Percentiles rank a stretch among this genome's conserved stretches.
phyloP scores from a whole-genome alignment of 2,329 filamentous ascomycete species.

The Fusarium protoensiforme region DNA sequence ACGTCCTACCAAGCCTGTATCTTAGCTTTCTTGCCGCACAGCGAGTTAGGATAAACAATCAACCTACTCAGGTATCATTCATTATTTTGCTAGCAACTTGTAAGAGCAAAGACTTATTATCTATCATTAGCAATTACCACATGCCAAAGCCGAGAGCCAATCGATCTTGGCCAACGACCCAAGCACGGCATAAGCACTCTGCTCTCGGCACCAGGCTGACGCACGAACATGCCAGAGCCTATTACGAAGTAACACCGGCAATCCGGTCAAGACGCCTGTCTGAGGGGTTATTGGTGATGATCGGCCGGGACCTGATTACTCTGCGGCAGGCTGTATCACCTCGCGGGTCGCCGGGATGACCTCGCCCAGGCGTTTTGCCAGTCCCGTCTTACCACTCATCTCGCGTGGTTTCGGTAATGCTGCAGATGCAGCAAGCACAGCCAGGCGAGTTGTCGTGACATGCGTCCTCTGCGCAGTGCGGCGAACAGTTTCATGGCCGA shows the following conservation, averaged over 20 bases:
- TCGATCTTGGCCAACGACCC: background rate
- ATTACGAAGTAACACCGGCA: slow-evolving; percentile 5
- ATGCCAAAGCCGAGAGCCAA: background rate
- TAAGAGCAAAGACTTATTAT: background rate
- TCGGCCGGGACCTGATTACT: slow-evolving; percentile 17
- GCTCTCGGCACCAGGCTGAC: background rate
- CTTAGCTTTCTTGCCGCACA: background rate
- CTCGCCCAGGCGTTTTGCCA: slow-evolving; percentile 3
- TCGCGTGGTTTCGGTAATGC: slow-evolving; percentile 25
- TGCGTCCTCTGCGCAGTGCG: slow-evolving; percentile 9
- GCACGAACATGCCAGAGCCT: background rate
- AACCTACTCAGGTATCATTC: background rate
- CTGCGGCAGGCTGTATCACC: slow-evolving; percentile 20
- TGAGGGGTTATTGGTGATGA: slow-evolving; percentile 21
- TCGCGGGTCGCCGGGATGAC: slow-evolving; percentile 17
- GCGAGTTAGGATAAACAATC: background rate
- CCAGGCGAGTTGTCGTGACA: slow-evolving; percentile 26
- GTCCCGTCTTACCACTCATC: slow-evolving; percentile 20
- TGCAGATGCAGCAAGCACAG: slow-evolving; percentile 25
- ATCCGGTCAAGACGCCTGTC: slow-evolving; percentile 6
- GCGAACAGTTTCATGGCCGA: slow-evolving; percentile 3
- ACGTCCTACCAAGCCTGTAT: background rate
- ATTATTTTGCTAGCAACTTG: background rate
- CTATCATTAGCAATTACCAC: background rate
- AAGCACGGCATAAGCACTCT: background rate